A percentile compares a stretch with the other conserved stretches of the same genome.
These are phyloP conservation scores for Mucor ambiguus DNA, from an alignment of 371 early-diverging fungal genomes.

Conservation along the genomic window DNA sequence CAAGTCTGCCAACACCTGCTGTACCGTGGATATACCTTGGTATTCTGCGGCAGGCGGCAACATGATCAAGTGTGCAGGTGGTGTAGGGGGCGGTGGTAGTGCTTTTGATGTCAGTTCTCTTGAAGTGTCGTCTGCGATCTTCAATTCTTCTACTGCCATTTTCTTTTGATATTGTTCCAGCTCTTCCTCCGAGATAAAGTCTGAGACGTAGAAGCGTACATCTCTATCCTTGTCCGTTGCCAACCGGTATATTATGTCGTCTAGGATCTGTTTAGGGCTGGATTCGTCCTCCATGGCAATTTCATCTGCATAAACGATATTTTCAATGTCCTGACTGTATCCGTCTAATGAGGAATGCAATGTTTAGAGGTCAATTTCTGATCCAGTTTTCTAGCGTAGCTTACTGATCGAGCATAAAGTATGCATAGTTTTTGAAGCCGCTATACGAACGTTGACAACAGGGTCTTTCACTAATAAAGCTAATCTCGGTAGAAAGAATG, in stretches of 20 bases:
- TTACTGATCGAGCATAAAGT: constrained; percentile 26
- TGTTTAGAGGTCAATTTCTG: background rate
- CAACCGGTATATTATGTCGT: constrained; percentile 34
- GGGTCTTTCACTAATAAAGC: constrained; percentile 34
- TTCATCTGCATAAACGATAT: background rate
- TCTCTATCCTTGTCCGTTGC: constrained; percentile 40
- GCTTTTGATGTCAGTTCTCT: background rate
- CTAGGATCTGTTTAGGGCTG: constrained; percentile 28
- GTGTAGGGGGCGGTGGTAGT: background rate
- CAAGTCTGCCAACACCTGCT: background rate
- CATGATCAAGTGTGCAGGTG: constrained; percentile 1
- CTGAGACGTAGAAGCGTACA: constrained; percentile 34
- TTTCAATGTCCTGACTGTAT: constrained; percentile 14
- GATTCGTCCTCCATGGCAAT: constrained; percentile 14
- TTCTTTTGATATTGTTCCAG: constrained; percentile 1
- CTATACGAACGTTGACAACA: constrained; percentile 50
- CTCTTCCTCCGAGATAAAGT: constrained; percentile 23
- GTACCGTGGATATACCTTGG: background rate
- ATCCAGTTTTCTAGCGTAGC: too few relatives aligned
- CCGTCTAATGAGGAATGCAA: background rate
- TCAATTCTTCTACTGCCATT: background rate
- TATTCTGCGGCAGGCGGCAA: background rate
- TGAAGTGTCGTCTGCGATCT: background rate
- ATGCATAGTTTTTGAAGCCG: constrained; percentile 32
- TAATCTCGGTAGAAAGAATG: constrained; percentile 46